Conservation (phyloP, 2,329 filamentous ascomycete genomes). For the Lasiodiplodia sp. region DNA sequence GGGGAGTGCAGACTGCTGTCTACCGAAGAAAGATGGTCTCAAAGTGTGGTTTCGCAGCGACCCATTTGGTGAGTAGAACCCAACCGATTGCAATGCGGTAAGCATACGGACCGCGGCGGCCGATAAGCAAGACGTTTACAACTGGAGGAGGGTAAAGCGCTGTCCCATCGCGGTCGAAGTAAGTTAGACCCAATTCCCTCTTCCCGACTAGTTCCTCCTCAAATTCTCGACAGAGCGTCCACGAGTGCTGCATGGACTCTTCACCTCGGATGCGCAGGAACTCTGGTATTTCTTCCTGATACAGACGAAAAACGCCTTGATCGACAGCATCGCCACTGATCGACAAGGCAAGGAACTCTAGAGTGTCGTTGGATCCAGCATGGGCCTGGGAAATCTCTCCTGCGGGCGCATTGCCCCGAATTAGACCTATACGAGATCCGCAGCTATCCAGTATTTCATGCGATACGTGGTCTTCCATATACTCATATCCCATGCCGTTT, state of each 20-base stretch:
- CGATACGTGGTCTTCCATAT: too few relatives aligned
- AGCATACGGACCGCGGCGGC: constrained; percentile 1
- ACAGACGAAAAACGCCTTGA: neutral
- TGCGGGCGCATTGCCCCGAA: too few relatives aligned
- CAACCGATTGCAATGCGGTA: constrained; percentile 5
- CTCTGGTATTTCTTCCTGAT: neutral
- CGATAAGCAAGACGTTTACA: constrained; percentile 16
- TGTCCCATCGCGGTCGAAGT: neutral
- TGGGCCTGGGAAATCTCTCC: too few relatives aligned
- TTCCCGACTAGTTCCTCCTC: neutral
- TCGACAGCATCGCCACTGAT: neutral
- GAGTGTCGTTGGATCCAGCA: neutral
- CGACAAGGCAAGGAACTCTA: neutral
- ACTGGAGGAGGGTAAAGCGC: neutral
- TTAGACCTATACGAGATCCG: too few relatives aligned
- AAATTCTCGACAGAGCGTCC: neutral
- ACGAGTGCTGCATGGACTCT: neutral
- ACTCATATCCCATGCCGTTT: too few relatives aligned
- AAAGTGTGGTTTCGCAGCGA: neutral
- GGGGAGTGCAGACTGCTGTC: too few relatives aligned
- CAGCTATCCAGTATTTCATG: too few relatives aligned
- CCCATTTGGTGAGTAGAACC: constrained; percentile 18
- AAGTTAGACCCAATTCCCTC: neutral
- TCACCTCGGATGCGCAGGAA: neutral
- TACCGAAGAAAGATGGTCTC: neutral